A percentile compares a stretch with the other conserved stretches of the same genome.
Evolutionary conservation across 371 early-diverging fungal species (phyloP).

Genomic region (Gilbertella persicaria): DNA sequence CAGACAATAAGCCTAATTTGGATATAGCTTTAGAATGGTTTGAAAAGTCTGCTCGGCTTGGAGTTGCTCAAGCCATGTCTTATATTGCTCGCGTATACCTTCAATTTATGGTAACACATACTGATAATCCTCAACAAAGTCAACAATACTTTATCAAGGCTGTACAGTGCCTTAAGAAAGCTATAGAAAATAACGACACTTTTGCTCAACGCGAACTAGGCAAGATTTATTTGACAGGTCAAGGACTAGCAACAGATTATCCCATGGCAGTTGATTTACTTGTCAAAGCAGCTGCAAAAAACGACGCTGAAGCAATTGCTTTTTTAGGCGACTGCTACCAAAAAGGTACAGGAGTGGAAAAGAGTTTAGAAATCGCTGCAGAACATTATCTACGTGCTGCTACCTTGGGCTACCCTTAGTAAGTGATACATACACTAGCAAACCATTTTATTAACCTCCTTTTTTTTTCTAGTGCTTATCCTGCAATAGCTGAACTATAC

Average conservation of each 20-base stretch:
- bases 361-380: conserved; percentile 64
- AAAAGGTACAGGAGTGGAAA: conserved; percentile 50
- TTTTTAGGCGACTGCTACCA: conserved; percentile 59
- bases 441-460: background rate
- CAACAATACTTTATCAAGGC: conserved; percentile 39
- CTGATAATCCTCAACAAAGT: conserved; percentile 5
- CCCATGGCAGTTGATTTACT: conserved; percentile 79
- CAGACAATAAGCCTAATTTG: conserved; percentile 26
- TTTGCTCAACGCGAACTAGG: conserved; percentile 82
- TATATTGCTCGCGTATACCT: conserved; percentile 45
- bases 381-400: conserved; percentile 40
- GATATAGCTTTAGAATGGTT: conserved; percentile 46
- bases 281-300: conserved; percentile 75
- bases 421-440: conserved; percentile 12
- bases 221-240: conserved; percentile 81
- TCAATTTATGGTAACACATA: conserved; percentile 18
- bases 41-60: conserved; percentile 46
- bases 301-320: conserved; percentile 79
- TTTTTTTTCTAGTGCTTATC: conserved; percentile 37
- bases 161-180: conserved; percentile 42
- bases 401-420: conserved; percentile 38
- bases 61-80: conserved; percentile 42
- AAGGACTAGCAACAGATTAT: conserved; percentile 57
- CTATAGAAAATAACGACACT: conserved; percentile 47
- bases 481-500: conserved; percentile 46